A percentile compares a stretch with the other conserved stretches of the same genome.
These are phyloP conservation scores for Zymoseptoria pseudotritici DNA, from an alignment of 2,329 filamentous ascomycete species.

Conservation along the genomic window DNA sequence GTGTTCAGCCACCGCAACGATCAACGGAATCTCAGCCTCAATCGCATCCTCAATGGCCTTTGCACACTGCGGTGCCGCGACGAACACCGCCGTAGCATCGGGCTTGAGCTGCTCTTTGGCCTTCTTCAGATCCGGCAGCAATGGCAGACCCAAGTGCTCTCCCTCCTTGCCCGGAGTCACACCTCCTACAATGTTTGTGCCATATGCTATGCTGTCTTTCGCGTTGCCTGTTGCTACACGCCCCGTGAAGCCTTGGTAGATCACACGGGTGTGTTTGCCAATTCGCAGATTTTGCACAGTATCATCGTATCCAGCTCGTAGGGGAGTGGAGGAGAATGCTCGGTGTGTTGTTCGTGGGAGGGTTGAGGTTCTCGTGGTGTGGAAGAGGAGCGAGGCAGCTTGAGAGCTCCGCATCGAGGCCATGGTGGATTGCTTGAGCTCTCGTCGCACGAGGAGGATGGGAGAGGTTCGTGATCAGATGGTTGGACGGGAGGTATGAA, in stretches of 20 bases:
- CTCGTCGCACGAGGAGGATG: neutral
- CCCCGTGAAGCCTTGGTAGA: constrained; percentile 67
- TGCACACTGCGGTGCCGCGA: constrained; percentile 65
- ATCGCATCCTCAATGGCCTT: constrained; percentile 73
- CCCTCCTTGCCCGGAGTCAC: constrained; percentile 64
- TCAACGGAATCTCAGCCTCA: constrained; percentile 67
- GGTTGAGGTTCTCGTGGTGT: constrained; percentile 7
- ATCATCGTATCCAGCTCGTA: constrained; percentile 46
- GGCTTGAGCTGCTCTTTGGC: constrained; percentile 65
- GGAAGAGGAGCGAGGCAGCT: constrained; percentile 13
- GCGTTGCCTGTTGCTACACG: constrained; percentile 66
- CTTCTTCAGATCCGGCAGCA: constrained; percentile 60
- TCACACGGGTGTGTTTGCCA: constrained; percentile 57
- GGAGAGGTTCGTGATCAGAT: neutral
- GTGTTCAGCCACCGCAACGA: constrained; percentile 74
- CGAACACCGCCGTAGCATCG: constrained; percentile 72
- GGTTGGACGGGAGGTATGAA: neutral
- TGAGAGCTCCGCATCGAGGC: constrained; percentile 16
- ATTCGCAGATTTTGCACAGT: constrained; percentile 62
- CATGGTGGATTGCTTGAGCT: constrained; percentile 9
- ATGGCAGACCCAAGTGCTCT: constrained; percentile 65
- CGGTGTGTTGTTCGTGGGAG: constrained; percentile 7
- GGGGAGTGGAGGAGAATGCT: constrained; percentile 23
- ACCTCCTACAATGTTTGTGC: constrained; percentile 72
- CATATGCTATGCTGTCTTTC: constrained; percentile 67